phyloP scores from a whole-genome alignment of 257 asterid genomes.

The Solanum ahanhuiri region DNA sequence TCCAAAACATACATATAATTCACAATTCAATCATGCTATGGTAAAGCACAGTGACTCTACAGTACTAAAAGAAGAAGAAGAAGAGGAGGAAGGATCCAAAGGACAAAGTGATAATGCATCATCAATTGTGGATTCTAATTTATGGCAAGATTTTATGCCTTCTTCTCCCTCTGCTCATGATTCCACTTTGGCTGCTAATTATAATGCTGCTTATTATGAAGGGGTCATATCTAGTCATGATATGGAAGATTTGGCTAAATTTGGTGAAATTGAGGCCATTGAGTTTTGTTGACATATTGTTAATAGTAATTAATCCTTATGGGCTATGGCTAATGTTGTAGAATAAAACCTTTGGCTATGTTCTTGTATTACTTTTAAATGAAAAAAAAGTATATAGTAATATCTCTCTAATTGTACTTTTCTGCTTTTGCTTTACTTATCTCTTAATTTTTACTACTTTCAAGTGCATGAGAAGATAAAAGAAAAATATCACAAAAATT shows the following conservation, averaged over 20 bases:
- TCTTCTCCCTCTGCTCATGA: conserved; percentile 1
- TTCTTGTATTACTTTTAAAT: background rate
- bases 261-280: conserved; percentile 7
- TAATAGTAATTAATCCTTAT: background rate
- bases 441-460: background rate
- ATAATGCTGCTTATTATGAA: background rate
- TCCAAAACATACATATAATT: background rate
- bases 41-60: background rate
- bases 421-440: background rate
- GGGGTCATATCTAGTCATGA: background rate
- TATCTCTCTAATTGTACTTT: background rate
- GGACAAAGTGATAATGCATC: conserved; percentile 10
- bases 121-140: conserved; percentile 19
- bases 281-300: background rate
- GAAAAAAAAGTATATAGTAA: background rate
- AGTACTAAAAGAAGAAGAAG: background rate
- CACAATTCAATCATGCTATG: conserved; percentile 14
- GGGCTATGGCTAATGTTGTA: background rate
- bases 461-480: background rate
- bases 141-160: conserved; percentile 24
- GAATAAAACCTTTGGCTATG: background rate
- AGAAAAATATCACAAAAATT: background rate
- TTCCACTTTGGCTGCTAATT: background rate
- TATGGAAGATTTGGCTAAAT: background rate
- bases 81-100: conserved; percentile 2